phyloP scores from a whole-genome alignment of 2,329 filamentous ascomycete genomes.

The Trichophyton schoenleinii region DNA sequence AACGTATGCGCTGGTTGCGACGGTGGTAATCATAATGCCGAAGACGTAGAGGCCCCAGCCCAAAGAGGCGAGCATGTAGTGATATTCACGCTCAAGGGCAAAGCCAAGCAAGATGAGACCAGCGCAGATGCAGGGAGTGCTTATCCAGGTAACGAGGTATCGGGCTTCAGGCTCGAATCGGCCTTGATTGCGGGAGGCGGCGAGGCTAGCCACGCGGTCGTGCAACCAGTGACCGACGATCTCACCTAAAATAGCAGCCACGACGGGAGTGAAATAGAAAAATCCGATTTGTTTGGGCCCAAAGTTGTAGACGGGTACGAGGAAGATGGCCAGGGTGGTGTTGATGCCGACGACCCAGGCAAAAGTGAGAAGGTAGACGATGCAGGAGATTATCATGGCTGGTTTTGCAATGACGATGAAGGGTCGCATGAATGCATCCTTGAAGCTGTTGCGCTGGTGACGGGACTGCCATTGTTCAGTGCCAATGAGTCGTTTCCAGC shows the following conservation, averaged over 20 bases:
- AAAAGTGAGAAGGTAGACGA: conserved; percentile 32
- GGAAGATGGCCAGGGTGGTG: conserved; percentile 42
- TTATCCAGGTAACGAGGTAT: conserved; percentile 37
- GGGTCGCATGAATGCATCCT: conserved; percentile 26
- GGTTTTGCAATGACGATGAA: conserved; percentile 28
- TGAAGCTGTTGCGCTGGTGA: conserved; percentile 22
- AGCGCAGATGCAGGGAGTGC: conserved; percentile 38
- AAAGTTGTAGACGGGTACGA: conserved; percentile 41
- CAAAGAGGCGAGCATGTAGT: conserved; percentile 40
- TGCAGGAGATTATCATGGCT: conserved; percentile 23
- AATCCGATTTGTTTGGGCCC: conserved; percentile 39
- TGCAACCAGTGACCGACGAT: conserved; percentile 45
- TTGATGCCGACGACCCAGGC: conserved; percentile 41
- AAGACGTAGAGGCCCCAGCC: conserved; percentile 45
- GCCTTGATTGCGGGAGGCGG: conserved; percentile 38
- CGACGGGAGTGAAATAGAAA: conserved; percentile 48
- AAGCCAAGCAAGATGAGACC: conserved; percentile 44
- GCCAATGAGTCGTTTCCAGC: conserved; percentile 23
- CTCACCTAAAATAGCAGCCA: conserved; percentile 44
- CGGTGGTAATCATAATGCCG: conserved; percentile 44
- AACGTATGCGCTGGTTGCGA: conserved; percentile 41
- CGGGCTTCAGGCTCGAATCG: conserved; percentile 46
- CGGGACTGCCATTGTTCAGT: conserved; percentile 22
- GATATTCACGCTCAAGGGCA: conserved; percentile 38
- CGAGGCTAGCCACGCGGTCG: conserved; percentile 37